Conservation (phyloP, 345 rosid genomes). For the Populus nigra region DNA sequence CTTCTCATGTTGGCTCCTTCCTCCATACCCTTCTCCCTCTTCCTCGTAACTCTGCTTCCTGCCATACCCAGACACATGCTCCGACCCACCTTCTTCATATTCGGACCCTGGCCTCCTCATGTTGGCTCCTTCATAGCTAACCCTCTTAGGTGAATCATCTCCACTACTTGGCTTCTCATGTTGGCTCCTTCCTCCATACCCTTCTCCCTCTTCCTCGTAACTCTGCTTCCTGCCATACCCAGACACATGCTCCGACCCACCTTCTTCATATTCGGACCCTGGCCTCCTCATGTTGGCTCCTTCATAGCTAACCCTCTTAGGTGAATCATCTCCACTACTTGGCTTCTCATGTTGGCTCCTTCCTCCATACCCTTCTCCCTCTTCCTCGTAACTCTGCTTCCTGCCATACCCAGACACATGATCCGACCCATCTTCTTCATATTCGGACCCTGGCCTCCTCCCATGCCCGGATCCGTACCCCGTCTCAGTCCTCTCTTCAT, state of each 20-base stretch:
- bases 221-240: constrained; percentile 27
- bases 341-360: constrained; percentile 21
- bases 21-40: constrained; percentile 22
- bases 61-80: constrained; percentile 12
- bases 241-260: not conserved
- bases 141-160: constrained; percentile 14
- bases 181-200: constrained; percentile 27
- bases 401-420: constrained; percentile 12
- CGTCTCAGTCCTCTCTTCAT: no score
- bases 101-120: constrained; percentile 18
- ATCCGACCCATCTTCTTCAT: not conserved
- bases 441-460: not conserved
- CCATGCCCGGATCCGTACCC: constrained; percentile 30
- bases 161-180: constrained; percentile 11
- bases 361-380: constrained; percentile 20
- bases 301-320: constrained; percentile 21
- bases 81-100: not conserved
- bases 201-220: constrained; percentile 21
- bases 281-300: constrained; percentile 20
- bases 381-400: constrained; percentile 32
- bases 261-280: constrained; percentile 10
- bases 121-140: constrained; percentile 20
- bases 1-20: constrained; percentile 17
- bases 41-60: constrained; percentile 30
- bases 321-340: constrained; percentile 2